Evolutionary conservation across 129 eudicot genomes (phyloP).

Genomic region (Calendula officinalis): DNA sequence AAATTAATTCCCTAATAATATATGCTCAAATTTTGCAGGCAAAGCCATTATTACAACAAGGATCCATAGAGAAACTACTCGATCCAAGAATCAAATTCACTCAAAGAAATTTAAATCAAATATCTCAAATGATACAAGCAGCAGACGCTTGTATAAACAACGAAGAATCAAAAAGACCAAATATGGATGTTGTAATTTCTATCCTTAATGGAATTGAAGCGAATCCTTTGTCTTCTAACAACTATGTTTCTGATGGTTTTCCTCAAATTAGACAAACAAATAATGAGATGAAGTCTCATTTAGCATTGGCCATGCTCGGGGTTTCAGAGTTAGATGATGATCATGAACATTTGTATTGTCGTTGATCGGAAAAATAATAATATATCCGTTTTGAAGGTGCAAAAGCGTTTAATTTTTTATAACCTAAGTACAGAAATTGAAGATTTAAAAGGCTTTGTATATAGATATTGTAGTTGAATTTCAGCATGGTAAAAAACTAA

Average conservation of each 20-base stretch:
- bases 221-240: constrained; percentile 34
- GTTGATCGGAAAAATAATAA: constrained; percentile 34
- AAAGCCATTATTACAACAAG: constrained; percentile 76
- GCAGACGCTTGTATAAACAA: constrained; percentile 74
- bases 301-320: constrained; percentile 91
- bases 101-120: constrained; percentile 47
- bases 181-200: constrained; percentile 47
- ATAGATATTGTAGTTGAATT: constrained; percentile 37
- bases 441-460: constrained; percentile 31
- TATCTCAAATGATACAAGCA: constrained; percentile 72
- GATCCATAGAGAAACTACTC: constrained; percentile 54
- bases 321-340: constrained; percentile 79
- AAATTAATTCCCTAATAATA: neutral
- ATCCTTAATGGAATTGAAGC: constrained; percentile 56
- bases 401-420: constrained; percentile 24
- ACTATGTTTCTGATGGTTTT: constrained; percentile 36
- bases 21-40: constrained; percentile 52
- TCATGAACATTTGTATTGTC: constrained; percentile 43
- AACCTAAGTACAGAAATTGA: constrained; percentile 29
- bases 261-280: constrained; percentile 51
- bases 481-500: constrained; percentile 16
- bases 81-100: constrained; percentile 66
- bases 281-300: constrained; percentile 73
- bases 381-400: constrained; percentile 13
- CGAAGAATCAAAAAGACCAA: constrained; percentile 79